Percentiles rank a stretch among this genome's conserved stretches.
phyloP scores from a whole-genome alignment of 495 filamentous ascomycete species.

The Halenospora varia region DNA sequence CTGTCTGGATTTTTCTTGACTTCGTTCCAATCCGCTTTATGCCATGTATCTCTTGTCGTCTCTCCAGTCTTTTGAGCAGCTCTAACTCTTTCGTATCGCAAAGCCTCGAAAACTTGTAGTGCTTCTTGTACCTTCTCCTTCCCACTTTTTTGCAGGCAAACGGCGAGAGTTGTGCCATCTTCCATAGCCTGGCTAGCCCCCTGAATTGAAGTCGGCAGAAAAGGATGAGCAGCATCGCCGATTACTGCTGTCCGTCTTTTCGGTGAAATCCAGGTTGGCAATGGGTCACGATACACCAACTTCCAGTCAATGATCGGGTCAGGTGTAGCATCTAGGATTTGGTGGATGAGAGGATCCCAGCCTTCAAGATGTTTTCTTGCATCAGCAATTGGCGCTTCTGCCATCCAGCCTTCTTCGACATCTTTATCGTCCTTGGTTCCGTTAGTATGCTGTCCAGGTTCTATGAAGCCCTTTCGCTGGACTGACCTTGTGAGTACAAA shows the following conservation, averaged over 20 bases:
- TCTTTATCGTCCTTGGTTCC: slow-evolving; percentile 40
- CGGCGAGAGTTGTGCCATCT: slow-evolving; percentile 63
- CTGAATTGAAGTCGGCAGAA: slow-evolving; percentile 67
- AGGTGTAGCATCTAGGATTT: slow-evolving; percentile 57
- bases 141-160: slow-evolving; percentile 47
- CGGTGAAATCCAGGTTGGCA: slow-evolving; percentile 60
- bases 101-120: slow-evolving; percentile 41
- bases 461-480: neutral
- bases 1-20: slow-evolving; percentile 55
- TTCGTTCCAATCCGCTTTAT: slow-evolving; percentile 54
- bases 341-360: slow-evolving; percentile 61
- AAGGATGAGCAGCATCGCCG: slow-evolving; percentile 71
- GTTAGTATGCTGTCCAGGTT: neutral
- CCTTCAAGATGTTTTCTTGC: slow-evolving; percentile 54
- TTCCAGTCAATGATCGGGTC: slow-evolving; percentile 65
- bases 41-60: slow-evolving; percentile 55
- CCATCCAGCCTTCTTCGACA: slow-evolving; percentile 63
- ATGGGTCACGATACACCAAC: slow-evolving; percentile 64
- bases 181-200: slow-evolving; percentile 72
- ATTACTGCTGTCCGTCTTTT: slow-evolving; percentile 56
- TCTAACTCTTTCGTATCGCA: slow-evolving; percentile 50
- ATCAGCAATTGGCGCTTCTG: slow-evolving; percentile 56
- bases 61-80: slow-evolving; percentile 56
- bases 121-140: slow-evolving; percentile 38
- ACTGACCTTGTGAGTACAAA: slow-evolving; percentile 57